Percentiles rank a stretch among this genome's conserved stretches.
phyloP scores from a whole-genome alignment of 1,284 basidiomycete genomes.

The Heterobasidion irregulare region DNA sequence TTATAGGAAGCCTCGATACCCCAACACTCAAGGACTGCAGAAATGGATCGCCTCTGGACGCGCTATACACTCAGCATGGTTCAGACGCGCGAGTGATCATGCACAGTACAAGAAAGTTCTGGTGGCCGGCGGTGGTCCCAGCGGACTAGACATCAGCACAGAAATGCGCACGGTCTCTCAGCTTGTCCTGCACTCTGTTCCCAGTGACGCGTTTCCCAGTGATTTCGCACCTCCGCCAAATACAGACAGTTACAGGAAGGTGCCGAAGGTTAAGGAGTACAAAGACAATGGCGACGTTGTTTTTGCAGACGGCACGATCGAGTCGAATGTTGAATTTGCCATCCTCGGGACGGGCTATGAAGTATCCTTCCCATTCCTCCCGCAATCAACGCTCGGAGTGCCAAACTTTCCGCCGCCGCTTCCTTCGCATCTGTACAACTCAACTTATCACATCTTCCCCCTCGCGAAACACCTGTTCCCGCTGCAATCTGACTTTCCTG shows the following conservation, averaged over 20 bases:
- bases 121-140: constrained; percentile 65
- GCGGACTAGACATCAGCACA: constrained; percentile 53
- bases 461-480: constrained; percentile 47
- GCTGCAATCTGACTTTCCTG: constrained; percentile 35
- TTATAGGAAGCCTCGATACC: constrained; percentile 54
- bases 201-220: constrained; percentile 22
- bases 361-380: constrained; percentile 53
- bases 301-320: constrained; percentile 51
- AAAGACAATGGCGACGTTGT: constrained; percentile 35
- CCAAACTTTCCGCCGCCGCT: constrained; percentile 39
- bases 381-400: constrained; percentile 21
- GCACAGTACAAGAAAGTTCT: constrained; percentile 38
- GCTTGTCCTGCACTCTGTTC: constrained; percentile 50
- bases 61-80: constrained; percentile 59
- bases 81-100: constrained; percentile 43
- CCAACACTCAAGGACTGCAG: constrained; percentile 46
- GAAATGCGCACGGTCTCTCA: constrained; percentile 41
- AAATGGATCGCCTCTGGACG: constrained; percentile 43
- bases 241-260: constrained; percentile 30
- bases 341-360: constrained; percentile 73
- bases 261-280: constrained; percentile 36
- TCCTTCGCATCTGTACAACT: constrained; percentile 46
- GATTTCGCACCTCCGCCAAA: constrained; percentile 15
- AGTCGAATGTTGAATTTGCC: constrained; percentile 47
- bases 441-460: constrained; percentile 57